A percentile compares a stretch with the other conserved stretches of the same genome.
These are phyloP conservation scores for Fusarium coicis DNA, from an alignment of 2,329 filamentous ascomycete species.

Conservation along the genomic window DNA sequence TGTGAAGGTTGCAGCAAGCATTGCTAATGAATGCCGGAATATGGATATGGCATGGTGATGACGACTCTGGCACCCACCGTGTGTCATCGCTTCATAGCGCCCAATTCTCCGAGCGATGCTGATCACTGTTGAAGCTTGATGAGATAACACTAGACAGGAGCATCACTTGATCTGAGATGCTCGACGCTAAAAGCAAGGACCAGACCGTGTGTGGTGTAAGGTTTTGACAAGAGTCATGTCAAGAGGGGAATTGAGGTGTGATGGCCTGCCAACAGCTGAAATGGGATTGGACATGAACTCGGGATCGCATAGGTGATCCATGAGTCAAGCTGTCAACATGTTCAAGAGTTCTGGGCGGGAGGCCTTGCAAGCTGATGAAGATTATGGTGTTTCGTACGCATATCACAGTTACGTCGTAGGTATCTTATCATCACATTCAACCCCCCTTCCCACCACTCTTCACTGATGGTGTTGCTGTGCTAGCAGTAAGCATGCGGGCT, in stretches of 20 bases:
- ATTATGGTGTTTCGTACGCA: conserved; percentile 7
- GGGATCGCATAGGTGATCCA: background rate
- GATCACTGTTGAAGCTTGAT: conserved; percentile 31
- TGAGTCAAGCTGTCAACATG: conserved; percentile 1
- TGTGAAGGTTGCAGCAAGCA: conserved; percentile 12
- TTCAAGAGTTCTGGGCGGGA: background rate
- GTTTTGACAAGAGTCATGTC: conserved; percentile 36
- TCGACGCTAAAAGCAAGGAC: conserved; percentile 29
- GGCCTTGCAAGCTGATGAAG: background rate
- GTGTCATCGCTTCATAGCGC: background rate
- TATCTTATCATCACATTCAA: conserved; percentile 21
- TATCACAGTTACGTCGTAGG: conserved; percentile 15
- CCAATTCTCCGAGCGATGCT: conserved; percentile 13
- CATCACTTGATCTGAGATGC: conserved; percentile 41
- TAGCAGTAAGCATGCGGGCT: conserved; percentile 23
- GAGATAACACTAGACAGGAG: conserved; percentile 24
- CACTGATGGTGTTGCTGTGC: conserved; percentile 11
- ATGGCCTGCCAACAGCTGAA: conserved; percentile 8
- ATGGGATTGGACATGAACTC: conserved; percentile 5
- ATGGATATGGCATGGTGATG: conserved; percentile 22
- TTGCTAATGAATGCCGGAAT: conserved; percentile 13
- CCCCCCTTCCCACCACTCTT: conserved; percentile 14
- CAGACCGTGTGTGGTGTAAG: conserved; percentile 23
- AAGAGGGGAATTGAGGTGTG: conserved; percentile 14
- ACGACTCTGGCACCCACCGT: conserved; percentile 14